These are phyloP conservation scores for Cryphonectria carpinicola DNA, from an alignment of 2,329 filamentous ascomycete species.

Conservation along the genomic window DNA sequence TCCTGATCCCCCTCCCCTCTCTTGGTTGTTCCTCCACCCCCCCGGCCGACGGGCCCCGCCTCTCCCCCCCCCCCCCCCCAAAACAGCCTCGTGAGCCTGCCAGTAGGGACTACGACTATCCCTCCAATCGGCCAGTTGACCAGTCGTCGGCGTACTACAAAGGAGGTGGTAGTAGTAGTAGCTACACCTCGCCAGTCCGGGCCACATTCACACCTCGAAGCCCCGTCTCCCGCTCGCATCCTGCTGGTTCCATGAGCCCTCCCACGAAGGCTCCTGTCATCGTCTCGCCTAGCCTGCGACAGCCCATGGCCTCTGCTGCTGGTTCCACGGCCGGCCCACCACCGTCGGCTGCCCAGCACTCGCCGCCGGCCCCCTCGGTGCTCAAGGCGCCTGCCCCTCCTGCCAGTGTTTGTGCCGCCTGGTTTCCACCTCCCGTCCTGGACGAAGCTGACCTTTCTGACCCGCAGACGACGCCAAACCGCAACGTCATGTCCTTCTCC, in stretches of 20 bases:
- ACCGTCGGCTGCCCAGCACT: slow-evolving; percentile 35
- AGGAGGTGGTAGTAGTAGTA: slow-evolving; percentile 35
- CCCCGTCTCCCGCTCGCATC: slow-evolving; percentile 52
- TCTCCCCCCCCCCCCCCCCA: background rate
- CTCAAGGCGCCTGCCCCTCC: slow-evolving; percentile 44
- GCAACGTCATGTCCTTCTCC: slow-evolving; percentile 89
- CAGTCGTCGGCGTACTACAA: slow-evolving; percentile 54
- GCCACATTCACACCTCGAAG: slow-evolving; percentile 53
- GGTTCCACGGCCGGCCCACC: slow-evolving; percentile 47
- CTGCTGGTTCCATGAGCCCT: slow-evolving; percentile 48
- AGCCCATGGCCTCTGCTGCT: slow-evolving; percentile 45
- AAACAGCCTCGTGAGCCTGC: slow-evolving; percentile 52
- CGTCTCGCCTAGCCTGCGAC: slow-evolving; percentile 53
- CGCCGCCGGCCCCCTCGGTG: slow-evolving; percentile 45
- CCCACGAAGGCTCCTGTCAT: slow-evolving; percentile 46
- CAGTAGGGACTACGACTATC: slow-evolving; percentile 47
- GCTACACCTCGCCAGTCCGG: slow-evolving; percentile 53
- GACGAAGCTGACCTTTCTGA: slow-evolving; percentile 9
- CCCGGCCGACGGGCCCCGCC: too few species aligned
- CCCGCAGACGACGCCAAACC: slow-evolving; percentile 69
- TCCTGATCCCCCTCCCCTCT: too few species aligned
- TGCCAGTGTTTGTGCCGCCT: slow-evolving; percentile 40
- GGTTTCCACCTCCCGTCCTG: background rate
- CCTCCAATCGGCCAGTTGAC: slow-evolving; percentile 45
- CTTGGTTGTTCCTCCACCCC: too few species aligned